A percentile compares a stretch with the other conserved stretches of the same genome.
Evolutionary conservation across 2,329 filamentous ascomycete species (phyloP).

Genomic region (Rutstroemia sp.): DNA sequence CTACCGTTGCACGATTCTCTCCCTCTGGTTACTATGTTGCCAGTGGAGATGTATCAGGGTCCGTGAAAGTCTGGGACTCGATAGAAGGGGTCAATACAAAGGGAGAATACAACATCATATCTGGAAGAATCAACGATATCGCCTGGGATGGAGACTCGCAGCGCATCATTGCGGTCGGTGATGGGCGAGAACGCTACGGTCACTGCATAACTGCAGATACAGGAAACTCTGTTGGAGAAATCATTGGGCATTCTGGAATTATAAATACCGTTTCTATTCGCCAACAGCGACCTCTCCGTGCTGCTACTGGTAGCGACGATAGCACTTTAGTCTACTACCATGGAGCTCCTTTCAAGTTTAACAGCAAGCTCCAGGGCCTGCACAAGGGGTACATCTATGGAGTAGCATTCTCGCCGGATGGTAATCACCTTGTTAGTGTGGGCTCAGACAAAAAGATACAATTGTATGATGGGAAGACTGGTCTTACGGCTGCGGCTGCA

Average conservation of each 20-base stretch:
- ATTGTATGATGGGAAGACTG: constrained; percentile 93
- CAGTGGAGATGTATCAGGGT: constrained; percentile 78
- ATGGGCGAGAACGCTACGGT: constrained; percentile 88
- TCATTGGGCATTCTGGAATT: constrained; percentile 81
- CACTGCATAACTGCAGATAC: constrained; percentile 93
- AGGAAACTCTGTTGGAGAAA: constrained; percentile 92
- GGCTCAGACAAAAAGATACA: constrained; percentile 91
- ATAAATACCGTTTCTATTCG: constrained; percentile 89
- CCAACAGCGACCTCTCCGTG: constrained; percentile 81
- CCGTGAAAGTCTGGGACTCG: constrained; percentile 87
- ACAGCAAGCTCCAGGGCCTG: constrained; percentile 67
- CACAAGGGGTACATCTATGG: constrained; percentile 89
- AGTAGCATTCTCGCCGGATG: constrained; percentile 84
- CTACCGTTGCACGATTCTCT: constrained; percentile 88
- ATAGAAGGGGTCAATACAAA: constrained; percentile 80
- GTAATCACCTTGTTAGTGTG: constrained; percentile 72
- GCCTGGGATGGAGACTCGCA: constrained; percentile 97
- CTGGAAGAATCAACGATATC: constrained; percentile 89
- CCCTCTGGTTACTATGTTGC: constrained; percentile 94
- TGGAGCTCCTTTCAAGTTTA: constrained; percentile 93
- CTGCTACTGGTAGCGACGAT: constrained; percentile 87
- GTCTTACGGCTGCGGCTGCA: constrained; percentile 56
- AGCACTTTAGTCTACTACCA: constrained; percentile 86
- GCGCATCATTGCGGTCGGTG: constrained; percentile 90
- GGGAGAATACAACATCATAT: constrained; percentile 89